These are phyloP conservation scores for Oenanthe javanica DNA, from an alignment of 140 eudicot genomes.

Conservation along the genomic window DNA sequence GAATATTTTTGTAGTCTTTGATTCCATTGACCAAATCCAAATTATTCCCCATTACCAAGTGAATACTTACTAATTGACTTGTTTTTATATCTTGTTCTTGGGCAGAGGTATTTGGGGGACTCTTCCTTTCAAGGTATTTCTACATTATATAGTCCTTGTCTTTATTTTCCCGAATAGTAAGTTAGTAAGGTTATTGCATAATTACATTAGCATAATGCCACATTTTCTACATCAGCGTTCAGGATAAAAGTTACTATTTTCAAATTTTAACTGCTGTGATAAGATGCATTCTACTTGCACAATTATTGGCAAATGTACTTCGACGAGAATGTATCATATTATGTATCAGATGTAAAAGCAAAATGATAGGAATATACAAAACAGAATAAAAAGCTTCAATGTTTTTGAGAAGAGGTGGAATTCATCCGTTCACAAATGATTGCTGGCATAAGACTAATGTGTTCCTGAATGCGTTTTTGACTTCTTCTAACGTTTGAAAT, in stretches of 20 bases:
- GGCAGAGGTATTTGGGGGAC: slow-evolving; percentile 57
- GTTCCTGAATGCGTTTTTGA: neutral
- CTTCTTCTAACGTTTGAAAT: neutral
- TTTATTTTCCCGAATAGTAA: neutral
- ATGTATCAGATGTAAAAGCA: neutral
- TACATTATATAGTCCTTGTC: neutral
- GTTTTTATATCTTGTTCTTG: neutral
- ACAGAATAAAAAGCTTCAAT: neutral
- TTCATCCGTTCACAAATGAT: neutral
- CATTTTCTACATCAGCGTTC: no score
- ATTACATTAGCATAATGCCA: neutral
- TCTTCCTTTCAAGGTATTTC: slow-evolving; percentile 69
- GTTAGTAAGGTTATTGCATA: neutral
- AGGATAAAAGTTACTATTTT: neutral
- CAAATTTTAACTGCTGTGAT: neutral
- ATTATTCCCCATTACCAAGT: neutral
- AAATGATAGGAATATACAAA: neutral
- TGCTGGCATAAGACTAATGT: neutral
- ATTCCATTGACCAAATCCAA: neutral
- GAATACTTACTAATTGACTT: neutral
- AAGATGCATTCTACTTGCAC: neutral
- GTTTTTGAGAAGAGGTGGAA: neutral
- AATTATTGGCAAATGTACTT: neutral
- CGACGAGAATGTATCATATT: neutral
- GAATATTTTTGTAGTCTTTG: neutral